Percentiles rank a stretch among this genome's conserved stretches.
These are phyloP conservation scores for Flaveria floridana DNA, from an alignment of 140 eudicot genomes.

Conservation along the genomic window DNA sequence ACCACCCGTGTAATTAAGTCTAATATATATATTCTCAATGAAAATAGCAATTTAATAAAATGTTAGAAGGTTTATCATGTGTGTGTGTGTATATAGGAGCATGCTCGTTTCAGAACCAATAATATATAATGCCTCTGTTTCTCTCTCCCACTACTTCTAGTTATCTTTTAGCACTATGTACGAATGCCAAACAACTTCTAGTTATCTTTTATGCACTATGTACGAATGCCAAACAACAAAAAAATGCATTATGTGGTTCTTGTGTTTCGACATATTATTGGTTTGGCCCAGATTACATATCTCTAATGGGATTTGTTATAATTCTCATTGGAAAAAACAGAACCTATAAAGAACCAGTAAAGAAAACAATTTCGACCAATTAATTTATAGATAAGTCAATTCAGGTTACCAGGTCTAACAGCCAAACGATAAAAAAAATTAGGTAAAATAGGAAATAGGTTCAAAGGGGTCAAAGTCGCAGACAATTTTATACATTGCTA, in stretches of 20 bases:
- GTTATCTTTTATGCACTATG: too few relatives aligned
- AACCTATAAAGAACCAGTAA: not conserved
- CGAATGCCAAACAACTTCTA: not conserved
- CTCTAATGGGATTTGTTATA: not conserved
- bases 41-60: too few relatives aligned
- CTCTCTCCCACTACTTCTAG: too few relatives aligned
- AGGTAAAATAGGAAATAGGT: constrained; percentile 5
- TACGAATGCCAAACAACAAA: not conserved
- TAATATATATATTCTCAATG: not conserved
- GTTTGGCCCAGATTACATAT: not conserved
- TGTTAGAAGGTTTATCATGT: too few relatives aligned
- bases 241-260: not conserved
- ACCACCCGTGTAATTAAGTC: too few relatives aligned
- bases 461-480: not conserved
- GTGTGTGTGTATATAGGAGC: too few relatives aligned
- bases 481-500: not conserved
- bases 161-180: too few relatives aligned
- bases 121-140: too few relatives aligned
- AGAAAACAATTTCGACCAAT: not conserved
- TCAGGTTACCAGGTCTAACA: not conserved
- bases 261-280: not conserved
- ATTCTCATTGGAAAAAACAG: not conserved
- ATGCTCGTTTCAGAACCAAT: not conserved
- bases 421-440: not conserved
- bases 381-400: not conserved